Conservation (phyloP, 495 filamentous ascomycete genomes). For the Polyplosphaeria fusca region DNA sequence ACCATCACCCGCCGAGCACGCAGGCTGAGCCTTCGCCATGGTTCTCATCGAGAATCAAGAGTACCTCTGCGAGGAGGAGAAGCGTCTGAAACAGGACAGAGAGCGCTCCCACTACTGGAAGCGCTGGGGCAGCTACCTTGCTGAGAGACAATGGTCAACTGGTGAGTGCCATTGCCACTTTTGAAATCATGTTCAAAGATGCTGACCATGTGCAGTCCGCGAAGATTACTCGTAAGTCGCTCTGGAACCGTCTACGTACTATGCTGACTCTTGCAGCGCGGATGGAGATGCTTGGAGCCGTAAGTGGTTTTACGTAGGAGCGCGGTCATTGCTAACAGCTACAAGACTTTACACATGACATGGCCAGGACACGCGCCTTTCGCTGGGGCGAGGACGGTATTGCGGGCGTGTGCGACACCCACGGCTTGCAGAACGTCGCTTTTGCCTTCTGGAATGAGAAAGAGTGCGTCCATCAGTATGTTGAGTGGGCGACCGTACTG, state of each 20-base stretch:
- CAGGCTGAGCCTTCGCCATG: constrained; percentile 51
- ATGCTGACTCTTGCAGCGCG: constrained; percentile 42
- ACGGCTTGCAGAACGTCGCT: constrained; percentile 84
- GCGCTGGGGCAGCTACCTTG: constrained; percentile 81
- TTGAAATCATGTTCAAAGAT: constrained; percentile 8
- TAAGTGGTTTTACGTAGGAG: constrained; percentile 47
- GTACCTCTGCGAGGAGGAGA: constrained; percentile 82
- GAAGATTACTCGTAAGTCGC: constrained; percentile 84
- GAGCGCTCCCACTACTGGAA: constrained; percentile 87
- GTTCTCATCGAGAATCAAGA: constrained; percentile 82
- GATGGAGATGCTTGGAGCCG: constrained; percentile 96
- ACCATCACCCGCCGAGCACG: background rate
- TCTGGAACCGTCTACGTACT: constrained; percentile 23
- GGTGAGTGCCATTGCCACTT: constrained; percentile 48
- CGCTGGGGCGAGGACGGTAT: constrained; percentile 98
- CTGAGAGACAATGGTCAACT: constrained; percentile 85
- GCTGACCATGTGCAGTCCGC: constrained; percentile 57
- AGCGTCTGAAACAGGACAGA: constrained; percentile 78
- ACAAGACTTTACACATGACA: constrained; percentile 86
- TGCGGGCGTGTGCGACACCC: constrained; percentile 89
- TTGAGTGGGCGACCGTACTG: background rate
- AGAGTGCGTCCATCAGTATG: constrained; percentile 59
- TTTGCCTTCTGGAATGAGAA: constrained; percentile 98
- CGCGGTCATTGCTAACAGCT: constrained; percentile 9
- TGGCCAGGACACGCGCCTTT: constrained; percentile 80